phyloP scores from a whole-genome alignment of 768 basidiomycete species.

The Lentinula boryana region DNA sequence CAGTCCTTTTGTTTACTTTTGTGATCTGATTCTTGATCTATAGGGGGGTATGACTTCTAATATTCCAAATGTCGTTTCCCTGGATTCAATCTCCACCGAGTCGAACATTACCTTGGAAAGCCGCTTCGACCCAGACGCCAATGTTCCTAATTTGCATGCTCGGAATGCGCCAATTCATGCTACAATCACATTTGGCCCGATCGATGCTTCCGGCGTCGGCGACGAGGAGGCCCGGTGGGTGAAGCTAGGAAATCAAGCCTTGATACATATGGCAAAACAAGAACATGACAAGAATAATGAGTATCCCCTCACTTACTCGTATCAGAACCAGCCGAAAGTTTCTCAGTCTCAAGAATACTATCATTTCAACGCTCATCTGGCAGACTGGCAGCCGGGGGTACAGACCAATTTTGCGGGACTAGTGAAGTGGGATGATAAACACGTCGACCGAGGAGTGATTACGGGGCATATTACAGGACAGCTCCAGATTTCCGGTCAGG shows the following conservation, averaged over 20 bases:
- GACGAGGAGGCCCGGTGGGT: background rate
- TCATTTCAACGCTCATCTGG: background rate
- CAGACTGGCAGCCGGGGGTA: background rate
- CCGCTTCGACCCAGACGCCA: background rate
- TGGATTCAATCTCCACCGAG: background rate
- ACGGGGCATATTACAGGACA: background rate
- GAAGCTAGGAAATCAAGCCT: background rate
- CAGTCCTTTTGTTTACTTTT: background rate
- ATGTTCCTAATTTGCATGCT: background rate
- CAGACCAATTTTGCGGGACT: background rate
- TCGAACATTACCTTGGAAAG: background rate
- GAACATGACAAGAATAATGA: background rate
- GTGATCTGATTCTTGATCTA: background rate
- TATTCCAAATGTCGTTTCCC: background rate
- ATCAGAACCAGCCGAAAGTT: background rate
- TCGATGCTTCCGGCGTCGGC: background rate
- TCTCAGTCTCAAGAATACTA: background rate
- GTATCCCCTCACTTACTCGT: background rate
- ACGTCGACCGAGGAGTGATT: background rate
- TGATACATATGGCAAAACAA: background rate
- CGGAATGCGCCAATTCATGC: background rate
- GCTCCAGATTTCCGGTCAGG: no score
- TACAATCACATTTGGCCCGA: background rate
- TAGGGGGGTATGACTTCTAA: background rate
- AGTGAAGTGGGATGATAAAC: background rate